These are phyloP conservation scores for Candida sakaeoensis DNA, from an alignment of 805 yeast genomes.

Conservation along the genomic window DNA sequence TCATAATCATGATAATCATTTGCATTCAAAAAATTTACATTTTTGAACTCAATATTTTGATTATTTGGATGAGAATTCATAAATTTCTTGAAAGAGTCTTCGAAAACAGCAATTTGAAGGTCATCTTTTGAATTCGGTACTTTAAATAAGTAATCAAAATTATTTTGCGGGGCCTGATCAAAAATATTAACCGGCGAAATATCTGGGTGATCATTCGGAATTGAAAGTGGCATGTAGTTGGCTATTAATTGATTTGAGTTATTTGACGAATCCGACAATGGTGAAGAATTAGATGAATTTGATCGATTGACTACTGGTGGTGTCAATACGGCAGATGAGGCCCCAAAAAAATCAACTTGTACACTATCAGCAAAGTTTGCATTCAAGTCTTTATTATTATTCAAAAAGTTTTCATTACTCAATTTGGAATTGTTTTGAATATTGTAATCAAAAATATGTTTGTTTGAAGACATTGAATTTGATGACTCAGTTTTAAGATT, in stretches of 20 bases:
- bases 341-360: not conserved
- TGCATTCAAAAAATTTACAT: not conserved
- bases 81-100: constrained; percentile 7
- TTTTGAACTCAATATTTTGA: not conserved
- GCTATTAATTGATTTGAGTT: constrained; percentile 4
- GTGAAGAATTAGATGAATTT: constrained; percentile 5
- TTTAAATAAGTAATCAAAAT: constrained; percentile 7
- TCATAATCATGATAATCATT: too few species aligned
- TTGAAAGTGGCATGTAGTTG: constrained; percentile 9
- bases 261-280: constrained; percentile 9
- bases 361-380: not conserved
- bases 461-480: not conserved
- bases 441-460: not conserved
- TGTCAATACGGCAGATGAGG: not conserved
- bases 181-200: constrained; percentile 9
- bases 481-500: too few species aligned
- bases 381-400: not conserved
- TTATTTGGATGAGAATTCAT: constrained; percentile 3
- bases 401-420: too few species aligned
- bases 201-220: constrained; percentile 8
- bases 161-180: constrained; percentile 9
- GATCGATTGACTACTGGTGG: constrained; percentile 4
- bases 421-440: too few species aligned
- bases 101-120: constrained; percentile 10
- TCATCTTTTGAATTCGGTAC: constrained; percentile 10